phyloP scores from a whole-genome alignment of 164 flowering plant species.

The Umbilicus rupestris region DNA sequence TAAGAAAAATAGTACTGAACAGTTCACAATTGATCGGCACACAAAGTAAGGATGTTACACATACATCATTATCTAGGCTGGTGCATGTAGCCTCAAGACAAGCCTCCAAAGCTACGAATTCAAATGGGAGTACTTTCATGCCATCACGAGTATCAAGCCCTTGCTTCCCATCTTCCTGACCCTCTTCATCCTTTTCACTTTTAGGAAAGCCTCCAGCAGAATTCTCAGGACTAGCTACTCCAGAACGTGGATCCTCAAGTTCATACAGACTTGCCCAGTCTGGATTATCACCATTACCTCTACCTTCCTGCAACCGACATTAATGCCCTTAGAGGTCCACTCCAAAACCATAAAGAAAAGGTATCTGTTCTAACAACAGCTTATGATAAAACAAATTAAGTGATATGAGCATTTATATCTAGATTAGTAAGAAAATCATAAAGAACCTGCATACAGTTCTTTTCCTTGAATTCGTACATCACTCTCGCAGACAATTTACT shows the following conservation, averaged over 20 bases:
- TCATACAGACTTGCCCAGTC: conserved; percentile 7
- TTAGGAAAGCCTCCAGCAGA: conserved; percentile 5
- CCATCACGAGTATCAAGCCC: conserved; percentile 45
- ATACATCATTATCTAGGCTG: conserved; percentile 78
- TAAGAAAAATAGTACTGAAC: neutral
- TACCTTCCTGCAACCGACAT: conserved; percentile 2
- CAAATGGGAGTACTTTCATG: conserved; percentile 77
- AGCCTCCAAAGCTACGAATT: conserved; percentile 90
- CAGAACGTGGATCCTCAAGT: conserved; percentile 2
- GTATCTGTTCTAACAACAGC: too few relatives aligned
- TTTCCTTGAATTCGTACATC: too few relatives aligned
- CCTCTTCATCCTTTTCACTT: conserved; percentile 3
- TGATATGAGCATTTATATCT: neutral
- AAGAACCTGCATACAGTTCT: neutral
- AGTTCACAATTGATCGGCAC: too few relatives aligned
- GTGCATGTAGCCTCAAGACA: conserved; percentile 96
- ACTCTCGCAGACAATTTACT: too few relatives aligned
- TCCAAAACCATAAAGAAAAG: too few relatives aligned
- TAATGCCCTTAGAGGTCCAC: too few relatives aligned
- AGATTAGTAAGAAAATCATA: neutral
- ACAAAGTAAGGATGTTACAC: neutral
- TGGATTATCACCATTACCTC: conserved; percentile 5
- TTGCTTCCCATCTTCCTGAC: conserved; percentile 28
- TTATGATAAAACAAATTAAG: too few relatives aligned
- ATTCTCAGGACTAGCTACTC: conserved; percentile 7